Percentiles rank a stretch among this genome's conserved stretches.
Conservation (phyloP, 2,329 filamentous ascomycete species). For the Exophiala lecanii-corni region DNA sequence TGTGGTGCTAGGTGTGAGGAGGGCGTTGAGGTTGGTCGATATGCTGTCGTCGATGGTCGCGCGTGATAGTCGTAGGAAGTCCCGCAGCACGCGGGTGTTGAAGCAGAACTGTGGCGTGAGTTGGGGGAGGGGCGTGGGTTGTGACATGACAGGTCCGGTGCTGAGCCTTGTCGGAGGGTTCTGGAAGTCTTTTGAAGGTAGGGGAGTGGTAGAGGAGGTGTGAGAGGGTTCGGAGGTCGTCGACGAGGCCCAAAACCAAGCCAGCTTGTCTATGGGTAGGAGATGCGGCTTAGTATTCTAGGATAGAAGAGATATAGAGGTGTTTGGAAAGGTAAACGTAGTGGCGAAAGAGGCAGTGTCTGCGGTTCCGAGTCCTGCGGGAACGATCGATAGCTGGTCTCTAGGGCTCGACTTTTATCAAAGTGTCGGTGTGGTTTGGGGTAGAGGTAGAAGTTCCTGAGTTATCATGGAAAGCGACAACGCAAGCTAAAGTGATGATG, state of each 20-base stretch:
- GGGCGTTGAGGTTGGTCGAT: constrained; percentile 83
- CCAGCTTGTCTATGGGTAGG: constrained; percentile 23
- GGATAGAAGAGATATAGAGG: too few species aligned
- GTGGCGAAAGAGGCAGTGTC: too few species aligned
- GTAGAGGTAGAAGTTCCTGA: too few species aligned
- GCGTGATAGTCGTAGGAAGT: constrained; percentile 85
- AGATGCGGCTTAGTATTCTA: too few species aligned
- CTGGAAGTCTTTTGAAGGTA: constrained; percentile 5
- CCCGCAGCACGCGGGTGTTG: constrained; percentile 44
- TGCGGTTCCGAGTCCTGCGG: too few species aligned
- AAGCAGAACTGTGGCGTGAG: constrained; percentile 69
- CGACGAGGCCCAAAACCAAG: constrained; percentile 25
- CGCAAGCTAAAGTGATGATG: too few species aligned
- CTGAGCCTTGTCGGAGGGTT: not conserved
- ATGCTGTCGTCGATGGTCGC: constrained; percentile 88
- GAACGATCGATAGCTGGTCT: too few species aligned
- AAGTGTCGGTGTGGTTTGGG: too few species aligned
- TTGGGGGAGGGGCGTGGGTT: constrained; percentile 26
- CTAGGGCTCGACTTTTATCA: too few species aligned
- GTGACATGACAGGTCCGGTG: constrained; percentile 33
- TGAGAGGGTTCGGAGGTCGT: constrained; percentile 5
- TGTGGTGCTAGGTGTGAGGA: constrained; percentile 65
- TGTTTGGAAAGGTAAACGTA: too few species aligned
- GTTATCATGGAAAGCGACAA: too few species aligned
- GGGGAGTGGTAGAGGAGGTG: constrained; percentile 10